Evolutionary conservation across 257 asterid genomes (phyloP).

Genomic region (Nicotiana tabacum): DNA sequence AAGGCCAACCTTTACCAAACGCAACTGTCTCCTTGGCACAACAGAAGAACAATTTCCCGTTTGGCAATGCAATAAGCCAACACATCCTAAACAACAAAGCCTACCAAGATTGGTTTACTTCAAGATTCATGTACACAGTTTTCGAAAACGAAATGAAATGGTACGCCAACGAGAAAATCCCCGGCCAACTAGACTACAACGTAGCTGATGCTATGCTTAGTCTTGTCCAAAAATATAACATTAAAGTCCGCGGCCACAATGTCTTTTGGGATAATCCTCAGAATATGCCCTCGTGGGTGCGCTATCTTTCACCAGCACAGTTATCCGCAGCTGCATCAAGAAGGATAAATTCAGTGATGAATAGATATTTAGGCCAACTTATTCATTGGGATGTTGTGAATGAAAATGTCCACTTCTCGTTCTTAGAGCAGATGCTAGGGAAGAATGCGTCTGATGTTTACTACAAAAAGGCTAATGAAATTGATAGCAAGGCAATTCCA

Average conservation of each 20-base stretch:
- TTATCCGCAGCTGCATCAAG: constrained; percentile 15
- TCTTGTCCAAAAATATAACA: constrained; percentile 19
- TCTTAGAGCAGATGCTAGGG: too few species aligned
- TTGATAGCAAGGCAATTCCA: constrained; percentile 36
- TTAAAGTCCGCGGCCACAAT: constrained; percentile 65
- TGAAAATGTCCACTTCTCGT: too few species aligned
- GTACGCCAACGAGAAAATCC: constrained; percentile 36
- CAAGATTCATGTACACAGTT: constrained; percentile 51
- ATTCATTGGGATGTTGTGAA: too few species aligned
- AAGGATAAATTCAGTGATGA: constrained; percentile 15
- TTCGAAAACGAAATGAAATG: constrained; percentile 74
- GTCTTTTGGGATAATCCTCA: constrained; percentile 53
- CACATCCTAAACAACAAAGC: constrained; percentile 39
- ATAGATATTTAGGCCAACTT: too few species aligned
- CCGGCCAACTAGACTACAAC: constrained; percentile 33
- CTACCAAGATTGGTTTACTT: constrained; percentile 53
- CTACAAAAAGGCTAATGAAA: constrained; percentile 25
- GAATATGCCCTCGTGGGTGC: constrained; percentile 39
- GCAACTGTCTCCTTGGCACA: constrained; percentile 37
- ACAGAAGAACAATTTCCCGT: constrained; percentile 16
- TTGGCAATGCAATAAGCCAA: constrained; percentile 49
- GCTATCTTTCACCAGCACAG: constrained; percentile 25
- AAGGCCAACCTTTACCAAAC: constrained; percentile 44
- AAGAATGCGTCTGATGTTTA: constrained; percentile 30
- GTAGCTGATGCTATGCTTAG: constrained; percentile 35